phyloP scores from a whole-genome alignment of 2,329 filamentous ascomycete genomes.

The Neopestalotiopsis sp. region DNA sequence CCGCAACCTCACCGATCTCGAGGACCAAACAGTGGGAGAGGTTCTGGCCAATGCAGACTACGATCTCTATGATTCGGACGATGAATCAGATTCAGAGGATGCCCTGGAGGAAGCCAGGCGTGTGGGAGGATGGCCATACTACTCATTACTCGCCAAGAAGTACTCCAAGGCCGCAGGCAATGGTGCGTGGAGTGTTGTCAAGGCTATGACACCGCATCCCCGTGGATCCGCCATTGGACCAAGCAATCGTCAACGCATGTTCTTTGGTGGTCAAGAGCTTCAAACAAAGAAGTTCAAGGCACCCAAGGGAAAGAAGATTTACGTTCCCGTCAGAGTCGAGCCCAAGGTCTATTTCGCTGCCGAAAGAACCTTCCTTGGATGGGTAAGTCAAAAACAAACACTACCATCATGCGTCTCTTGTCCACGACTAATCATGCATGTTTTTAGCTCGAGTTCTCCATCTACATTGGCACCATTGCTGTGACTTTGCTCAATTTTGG shows the following conservation, averaged over 20 bases:
- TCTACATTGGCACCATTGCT: slow-evolving; percentile 89
- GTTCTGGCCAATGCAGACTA: slow-evolving; percentile 71
- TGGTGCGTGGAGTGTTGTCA: slow-evolving; percentile 48
- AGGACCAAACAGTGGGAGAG: slow-evolving; percentile 77
- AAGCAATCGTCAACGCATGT: slow-evolving; percentile 56
- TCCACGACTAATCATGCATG: slow-evolving; percentile 16
- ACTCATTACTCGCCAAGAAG: slow-evolving; percentile 59
- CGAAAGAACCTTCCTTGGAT: slow-evolving; percentile 93
- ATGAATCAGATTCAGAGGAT: slow-evolving; percentile 73
- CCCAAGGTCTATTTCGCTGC: slow-evolving; percentile 98
- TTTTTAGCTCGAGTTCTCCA: slow-evolving; percentile 85
- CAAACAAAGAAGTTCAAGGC: slow-evolving; percentile 69
- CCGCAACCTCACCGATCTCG: slow-evolving; percentile 62
- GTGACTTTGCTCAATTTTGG: slow-evolving; percentile 85
- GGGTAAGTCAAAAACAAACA: slow-evolving; percentile 62
- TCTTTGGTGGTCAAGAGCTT: slow-evolving; percentile 61
- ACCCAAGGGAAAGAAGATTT: slow-evolving; percentile 86
- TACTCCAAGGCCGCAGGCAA: slow-evolving; percentile 49
- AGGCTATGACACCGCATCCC: slow-evolving; percentile 60
- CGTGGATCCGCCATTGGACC: slow-evolving; percentile 61
- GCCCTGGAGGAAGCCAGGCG: slow-evolving; percentile 78
- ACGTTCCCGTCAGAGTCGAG: slow-evolving; percentile 93
- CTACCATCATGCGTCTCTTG: not conserved
- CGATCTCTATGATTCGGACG: slow-evolving; percentile 88
- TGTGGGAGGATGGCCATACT: slow-evolving; percentile 79